A percentile compares a stretch with the other conserved stretches of the same genome.
Conservation (phyloP, 2,329 filamentous ascomycete species). For the Emmonsia crescens region DNA sequence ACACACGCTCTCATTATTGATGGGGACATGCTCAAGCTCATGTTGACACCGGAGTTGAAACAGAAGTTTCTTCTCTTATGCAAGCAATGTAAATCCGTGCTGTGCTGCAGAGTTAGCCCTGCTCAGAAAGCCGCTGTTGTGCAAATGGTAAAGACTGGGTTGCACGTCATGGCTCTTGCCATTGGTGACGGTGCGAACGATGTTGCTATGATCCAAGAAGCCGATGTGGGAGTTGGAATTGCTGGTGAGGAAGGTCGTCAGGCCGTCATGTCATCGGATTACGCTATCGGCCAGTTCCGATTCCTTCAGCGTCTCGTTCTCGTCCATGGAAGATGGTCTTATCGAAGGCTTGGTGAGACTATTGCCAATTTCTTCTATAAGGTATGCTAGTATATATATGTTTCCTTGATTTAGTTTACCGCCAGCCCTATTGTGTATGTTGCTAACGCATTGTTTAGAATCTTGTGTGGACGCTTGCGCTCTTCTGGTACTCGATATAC, state of each 20-base stretch:
- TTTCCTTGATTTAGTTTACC: background rate
- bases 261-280: conserved; percentile 92
- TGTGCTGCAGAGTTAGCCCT: conserved; percentile 95
- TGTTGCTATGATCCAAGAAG: conserved; percentile 96
- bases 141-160: conserved; percentile 82
- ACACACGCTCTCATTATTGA: conserved; percentile 94
- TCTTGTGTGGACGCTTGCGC: conserved; percentile 89
- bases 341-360: conserved; percentile 79
- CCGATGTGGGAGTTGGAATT: conserved; percentile 92
- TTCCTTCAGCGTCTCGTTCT: conserved; percentile 76
- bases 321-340: conserved; percentile 93
- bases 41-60: conserved; percentile 68
- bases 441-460: conserved; percentile 44
- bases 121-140: conserved; percentile 97
- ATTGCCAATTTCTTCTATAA: conserved; percentile 99
- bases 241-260: conserved; percentile 86
- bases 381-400: conserved; percentile 30
- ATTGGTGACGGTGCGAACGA: conserved; percentile 93
- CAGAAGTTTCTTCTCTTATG: conserved; percentile 92
- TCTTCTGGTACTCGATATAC: conserved; percentile 97
- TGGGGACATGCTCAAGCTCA: conserved; percentile 82
- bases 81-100: conserved; percentile 91
- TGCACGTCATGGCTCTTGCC: conserved; percentile 92
- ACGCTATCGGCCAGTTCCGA: conserved; percentile 87
- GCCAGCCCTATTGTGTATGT: background rate